These are phyloP conservation scores for Fusarium caatingaense DNA, from an alignment of 2,329 filamentous ascomycete genomes.

Conservation along the genomic window DNA sequence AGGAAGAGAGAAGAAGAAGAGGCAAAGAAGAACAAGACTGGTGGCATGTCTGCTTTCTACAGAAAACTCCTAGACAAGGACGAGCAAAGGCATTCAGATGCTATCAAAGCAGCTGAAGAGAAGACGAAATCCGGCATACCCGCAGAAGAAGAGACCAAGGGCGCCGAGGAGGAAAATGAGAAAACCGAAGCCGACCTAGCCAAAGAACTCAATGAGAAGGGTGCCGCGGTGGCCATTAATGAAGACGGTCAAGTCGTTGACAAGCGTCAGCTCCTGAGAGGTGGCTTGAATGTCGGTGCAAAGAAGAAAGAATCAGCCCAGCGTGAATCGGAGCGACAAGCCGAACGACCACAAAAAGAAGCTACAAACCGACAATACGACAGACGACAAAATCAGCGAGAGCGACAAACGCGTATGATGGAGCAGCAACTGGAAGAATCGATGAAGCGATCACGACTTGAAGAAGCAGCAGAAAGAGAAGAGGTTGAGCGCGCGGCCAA, in stretches of 20 bases:
- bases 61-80: constrained; percentile 77
- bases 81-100: constrained; percentile 76
- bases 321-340: constrained; percentile 39
- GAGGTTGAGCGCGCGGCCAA: constrained; percentile 75
- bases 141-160: constrained; percentile 51
- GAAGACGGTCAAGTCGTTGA: constrained; percentile 87
- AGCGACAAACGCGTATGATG: constrained; percentile 82
- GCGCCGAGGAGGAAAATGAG: constrained; percentile 66
- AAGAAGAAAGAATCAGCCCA: constrained; percentile 65
- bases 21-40: constrained; percentile 69
- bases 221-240: constrained; percentile 74
- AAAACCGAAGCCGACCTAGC: constrained; percentile 74
- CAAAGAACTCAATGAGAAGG: constrained; percentile 72
- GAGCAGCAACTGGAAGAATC: constrained; percentile 80
- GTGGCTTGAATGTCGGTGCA: constrained; percentile 78
- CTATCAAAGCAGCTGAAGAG: constrained; percentile 74
- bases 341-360: constrained; percentile 50
- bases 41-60: constrained; percentile 85
- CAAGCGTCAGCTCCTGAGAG: constrained; percentile 81
- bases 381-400: constrained; percentile 74
- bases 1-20: constrained; percentile 72
- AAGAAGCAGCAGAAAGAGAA: constrained; percentile 72
- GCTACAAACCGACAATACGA: constrained; percentile 57
- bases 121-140: constrained; percentile 56
- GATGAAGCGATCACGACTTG: constrained; percentile 77